Conservation (phyloP, 228 moss, liverwort and hornwort species). For the Sphagnum magellanicum region DNA sequence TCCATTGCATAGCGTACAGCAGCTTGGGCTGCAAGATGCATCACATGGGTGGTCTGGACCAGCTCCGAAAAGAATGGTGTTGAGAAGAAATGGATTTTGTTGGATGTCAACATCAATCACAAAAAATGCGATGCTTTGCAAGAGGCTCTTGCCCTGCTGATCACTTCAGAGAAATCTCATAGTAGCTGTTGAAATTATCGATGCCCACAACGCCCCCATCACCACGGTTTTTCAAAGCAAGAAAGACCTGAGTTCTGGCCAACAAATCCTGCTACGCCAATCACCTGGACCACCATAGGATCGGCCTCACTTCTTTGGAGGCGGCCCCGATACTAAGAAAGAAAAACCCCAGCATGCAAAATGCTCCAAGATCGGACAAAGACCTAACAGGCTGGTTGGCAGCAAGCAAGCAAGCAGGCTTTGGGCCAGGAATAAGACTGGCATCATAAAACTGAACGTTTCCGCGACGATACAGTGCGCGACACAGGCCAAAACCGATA, state of each 20-base stretch:
- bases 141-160: slow-evolving; percentile 38
- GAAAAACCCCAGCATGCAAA: too few species aligned
- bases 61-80: slow-evolving; percentile 31
- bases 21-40: slow-evolving; percentile 71
- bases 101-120: slow-evolving; percentile 56
- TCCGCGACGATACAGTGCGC: too few species aligned
- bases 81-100: slow-evolving; percentile 30
- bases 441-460: too few species aligned
- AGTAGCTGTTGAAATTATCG: slow-evolving; percentile 64
- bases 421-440: too few species aligned
- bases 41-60: slow-evolving; percentile 57
- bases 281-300: slow-evolving; percentile 45
- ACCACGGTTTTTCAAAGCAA: slow-evolving; percentile 53
- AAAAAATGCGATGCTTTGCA: slow-evolving; percentile 39
- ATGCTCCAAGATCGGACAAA: too few species aligned
- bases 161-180: slow-evolving; percentile 51
- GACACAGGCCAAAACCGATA: too few species aligned
- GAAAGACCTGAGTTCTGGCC: slow-evolving; percentile 44
- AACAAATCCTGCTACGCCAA: slow-evolving; percentile 61
- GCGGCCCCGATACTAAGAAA: neutral
- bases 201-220: slow-evolving; percentile 51
- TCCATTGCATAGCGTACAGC: slow-evolving; percentile 66
- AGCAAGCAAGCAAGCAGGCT: too few species aligned
- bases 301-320: slow-evolving; percentile 30
- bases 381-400: too few species aligned